These are phyloP conservation scores for Coemansia sp. DNA, from an alignment of 192 early-diverging fungal species.

Conservation along the genomic window DNA sequence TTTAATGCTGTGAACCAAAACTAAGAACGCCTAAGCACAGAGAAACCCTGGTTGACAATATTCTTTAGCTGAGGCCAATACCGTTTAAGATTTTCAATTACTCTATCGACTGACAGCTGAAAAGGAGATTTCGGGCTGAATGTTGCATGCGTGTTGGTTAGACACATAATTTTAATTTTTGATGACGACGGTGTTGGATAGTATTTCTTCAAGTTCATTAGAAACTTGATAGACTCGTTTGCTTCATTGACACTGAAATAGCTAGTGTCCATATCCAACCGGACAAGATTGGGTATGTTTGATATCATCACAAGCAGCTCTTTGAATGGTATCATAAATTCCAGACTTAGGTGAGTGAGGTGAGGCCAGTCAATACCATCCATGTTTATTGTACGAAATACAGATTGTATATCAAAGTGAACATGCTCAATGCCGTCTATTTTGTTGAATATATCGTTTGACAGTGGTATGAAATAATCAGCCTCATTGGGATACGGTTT, in stretches of 20 bases:
- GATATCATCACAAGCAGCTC: not conserved
- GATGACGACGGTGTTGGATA: too few relatives aligned
- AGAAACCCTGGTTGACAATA: not conserved
- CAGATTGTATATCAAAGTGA: too few relatives aligned
- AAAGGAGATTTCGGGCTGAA: not conserved
- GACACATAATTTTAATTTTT: too few relatives aligned
- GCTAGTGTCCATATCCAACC: not conserved
- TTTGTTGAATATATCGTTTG: too few relatives aligned
- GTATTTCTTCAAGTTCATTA: too few relatives aligned
- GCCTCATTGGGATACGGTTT: too few relatives aligned
- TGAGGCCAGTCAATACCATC: not conserved
- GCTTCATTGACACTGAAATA: not conserved
- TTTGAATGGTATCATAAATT: not conserved
- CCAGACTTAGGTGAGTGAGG: not conserved
- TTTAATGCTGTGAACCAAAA: not conserved
- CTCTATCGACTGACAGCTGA: not conserved
- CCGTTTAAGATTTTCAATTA: not conserved
- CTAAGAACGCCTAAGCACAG: not conserved
- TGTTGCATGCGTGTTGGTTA: too few relatives aligned
- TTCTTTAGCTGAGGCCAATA: not conserved
- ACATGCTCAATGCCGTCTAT: too few relatives aligned
- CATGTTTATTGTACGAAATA: too few relatives aligned
- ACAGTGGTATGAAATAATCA: too few relatives aligned
- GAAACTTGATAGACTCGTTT: too few relatives aligned
- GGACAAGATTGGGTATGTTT: not conserved